phyloP scores from a whole-genome alignment of 768 basidiomycete genomes.

The Tylopilus felleus region DNA sequence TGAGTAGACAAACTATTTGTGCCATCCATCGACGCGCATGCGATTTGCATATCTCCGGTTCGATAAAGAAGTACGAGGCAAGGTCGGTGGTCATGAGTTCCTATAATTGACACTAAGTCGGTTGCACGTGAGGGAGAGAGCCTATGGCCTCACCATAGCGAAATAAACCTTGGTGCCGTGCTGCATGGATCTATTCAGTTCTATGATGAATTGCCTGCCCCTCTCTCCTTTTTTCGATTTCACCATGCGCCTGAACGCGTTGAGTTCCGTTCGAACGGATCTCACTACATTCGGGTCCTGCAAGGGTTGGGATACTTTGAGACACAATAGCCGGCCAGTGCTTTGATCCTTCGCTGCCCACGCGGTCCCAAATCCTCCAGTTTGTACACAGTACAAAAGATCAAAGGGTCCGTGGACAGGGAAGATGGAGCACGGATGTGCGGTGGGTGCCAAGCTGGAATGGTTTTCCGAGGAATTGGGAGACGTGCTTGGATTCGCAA shows the following conservation, averaged over 20 bases:
- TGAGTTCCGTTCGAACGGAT: conserved; percentile 33
- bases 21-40: conserved; percentile 39
- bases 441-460: background rate
- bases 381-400: conserved; percentile 14
- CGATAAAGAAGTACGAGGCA: conserved; percentile 24
- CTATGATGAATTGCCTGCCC: conserved; percentile 38
- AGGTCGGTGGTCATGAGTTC: conserved; percentile 41
- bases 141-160: conserved; percentile 36
- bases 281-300: conserved; percentile 1
- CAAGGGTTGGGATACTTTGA: conserved; percentile 34
- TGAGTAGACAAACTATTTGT: conserved; percentile 33
- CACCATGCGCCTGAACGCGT: conserved; percentile 35
- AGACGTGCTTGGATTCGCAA: background rate
- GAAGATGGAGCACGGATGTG: conserved; percentile 8
- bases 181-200: conserved; percentile 36
- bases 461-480: background rate
- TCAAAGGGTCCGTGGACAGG: conserved; percentile 28
- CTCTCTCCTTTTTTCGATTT: conserved; percentile 12
- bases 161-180: conserved; percentile 31
- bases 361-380: conserved; percentile 19
- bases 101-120: conserved; percentile 20
- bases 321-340: conserved; percentile 36
- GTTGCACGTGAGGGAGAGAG: background rate
- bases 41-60: conserved; percentile 21
- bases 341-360: conserved; percentile 23